Percentiles rank a stretch among this genome's conserved stretches.
Conservation (phyloP, 768 basidiomycete species). For the Lentinula lateritia region DNA sequence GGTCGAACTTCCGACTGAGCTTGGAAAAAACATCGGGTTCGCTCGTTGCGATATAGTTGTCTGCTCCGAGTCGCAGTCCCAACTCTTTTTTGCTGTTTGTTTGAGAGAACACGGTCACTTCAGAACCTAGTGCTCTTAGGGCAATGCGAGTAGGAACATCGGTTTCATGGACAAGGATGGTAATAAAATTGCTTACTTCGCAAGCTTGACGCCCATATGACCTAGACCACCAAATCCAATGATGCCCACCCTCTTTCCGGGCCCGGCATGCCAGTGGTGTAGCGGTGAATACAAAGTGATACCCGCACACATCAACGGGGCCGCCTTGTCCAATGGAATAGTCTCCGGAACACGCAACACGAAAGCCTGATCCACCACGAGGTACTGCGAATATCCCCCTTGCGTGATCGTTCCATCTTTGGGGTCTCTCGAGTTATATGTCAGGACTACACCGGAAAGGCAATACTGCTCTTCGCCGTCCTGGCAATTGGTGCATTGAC, state of each 20-base stretch:
- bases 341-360: slow-evolving; percentile 53
- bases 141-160: slow-evolving; percentile 25
- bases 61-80: slow-evolving; percentile 43
- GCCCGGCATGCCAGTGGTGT: slow-evolving; percentile 38
- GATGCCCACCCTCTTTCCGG: slow-evolving; percentile 61
- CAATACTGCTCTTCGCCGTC: slow-evolving; percentile 49
- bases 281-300: slow-evolving; percentile 62
- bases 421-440: slow-evolving; percentile 38
- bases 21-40: slow-evolving; percentile 28
- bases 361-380: slow-evolving; percentile 45
- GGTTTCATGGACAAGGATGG: slow-evolving; percentile 6
- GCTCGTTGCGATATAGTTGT: slow-evolving; percentile 32
- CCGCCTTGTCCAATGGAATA: slow-evolving; percentile 46
- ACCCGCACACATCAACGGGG: slow-evolving; percentile 62
- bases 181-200: neutral
- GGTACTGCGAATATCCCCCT: slow-evolving; percentile 44
- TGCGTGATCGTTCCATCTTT: slow-evolving; percentile 33
- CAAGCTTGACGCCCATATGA: neutral
- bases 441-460: slow-evolving; percentile 11
- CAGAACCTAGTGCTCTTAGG: slow-evolving; percentile 39
- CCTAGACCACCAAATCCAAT: slow-evolving; percentile 63
- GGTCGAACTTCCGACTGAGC: slow-evolving; percentile 27
- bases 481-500: slow-evolving; percentile 42
- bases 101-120: slow-evolving; percentile 46
- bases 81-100: slow-evolving; percentile 37